Percentiles rank a stretch among this genome's conserved stretches.
phyloP scores from a whole-genome alignment of 768 basidiomycete species.

The Gymnopilus junonius region DNA sequence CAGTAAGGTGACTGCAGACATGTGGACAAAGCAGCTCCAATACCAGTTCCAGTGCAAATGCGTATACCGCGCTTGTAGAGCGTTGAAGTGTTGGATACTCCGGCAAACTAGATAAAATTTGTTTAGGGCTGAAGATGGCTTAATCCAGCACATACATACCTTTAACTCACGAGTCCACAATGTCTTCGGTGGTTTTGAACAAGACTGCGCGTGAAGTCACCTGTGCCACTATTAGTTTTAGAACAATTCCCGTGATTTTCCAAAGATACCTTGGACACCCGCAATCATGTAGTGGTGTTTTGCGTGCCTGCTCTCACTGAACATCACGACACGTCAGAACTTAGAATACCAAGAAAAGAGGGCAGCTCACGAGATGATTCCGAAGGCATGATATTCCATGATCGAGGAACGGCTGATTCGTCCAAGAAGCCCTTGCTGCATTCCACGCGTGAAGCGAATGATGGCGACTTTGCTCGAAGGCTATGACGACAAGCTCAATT shows the following conservation, averaged over 20 bases:
- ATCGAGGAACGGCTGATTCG: conserved; percentile 74
- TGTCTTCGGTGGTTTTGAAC: conserved; percentile 70
- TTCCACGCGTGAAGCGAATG: conserved; percentile 79
- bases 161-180: conserved; percentile 84
- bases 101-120: conserved; percentile 57
- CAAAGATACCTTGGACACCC: conserved; percentile 63
- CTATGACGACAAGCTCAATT: conserved; percentile 37
- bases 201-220: conserved; percentile 77
- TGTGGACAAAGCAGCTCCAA: conserved; percentile 79
- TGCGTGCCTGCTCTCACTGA: conserved; percentile 71
- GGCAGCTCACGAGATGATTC: conserved; percentile 67
- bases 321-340: conserved; percentile 7
- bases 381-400: conserved; percentile 85
- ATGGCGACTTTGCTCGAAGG: conserved; percentile 82
- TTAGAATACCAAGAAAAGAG: not conserved
- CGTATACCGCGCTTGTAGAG: conserved; percentile 83
- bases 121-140: not conserved
- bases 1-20: conserved; percentile 78
- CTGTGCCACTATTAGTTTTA: conserved; percentile 27
- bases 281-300: conserved; percentile 83
- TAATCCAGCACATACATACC: conserved; percentile 40
- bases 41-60: conserved; percentile 82
- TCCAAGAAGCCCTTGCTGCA: conserved; percentile 82
- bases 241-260: not conserved
- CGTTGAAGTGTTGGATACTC: conserved; percentile 79